phyloP scores from a whole-genome alignment of 805 yeast genomes.

The Metschnikowia gelsemii region DNA sequence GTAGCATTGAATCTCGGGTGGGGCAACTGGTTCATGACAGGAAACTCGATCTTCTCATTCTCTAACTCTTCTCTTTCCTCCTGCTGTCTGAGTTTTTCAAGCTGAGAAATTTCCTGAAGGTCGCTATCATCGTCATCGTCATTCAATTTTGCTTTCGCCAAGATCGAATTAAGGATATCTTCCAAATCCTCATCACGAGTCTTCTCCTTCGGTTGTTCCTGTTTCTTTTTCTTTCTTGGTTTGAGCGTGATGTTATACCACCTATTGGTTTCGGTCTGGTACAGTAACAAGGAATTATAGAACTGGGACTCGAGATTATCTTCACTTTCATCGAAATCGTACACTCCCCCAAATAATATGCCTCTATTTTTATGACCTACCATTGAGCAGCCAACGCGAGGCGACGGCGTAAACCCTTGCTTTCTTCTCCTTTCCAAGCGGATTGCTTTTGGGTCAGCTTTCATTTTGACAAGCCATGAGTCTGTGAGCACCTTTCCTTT shows the following conservation, averaged over 20 bases:
- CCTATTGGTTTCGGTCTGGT: conserved; percentile 80
- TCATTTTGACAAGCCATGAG: conserved; percentile 86
- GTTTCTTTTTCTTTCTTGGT: conserved; percentile 54
- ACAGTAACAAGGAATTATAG: conserved; percentile 76
- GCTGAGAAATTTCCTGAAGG: conserved; percentile 35
- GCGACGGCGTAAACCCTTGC: conserved; percentile 86
- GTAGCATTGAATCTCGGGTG: conserved; percentile 88
- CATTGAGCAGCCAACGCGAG: conserved; percentile 94
- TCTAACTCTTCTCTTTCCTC: conserved; percentile 45
- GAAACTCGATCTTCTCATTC: conserved; percentile 47
- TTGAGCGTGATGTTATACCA: conserved; percentile 78
- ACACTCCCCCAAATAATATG: conserved; percentile 91
- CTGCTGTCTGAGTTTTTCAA: conserved; percentile 34
- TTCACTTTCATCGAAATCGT: conserved; percentile 92
- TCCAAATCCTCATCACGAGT: conserved; percentile 79
- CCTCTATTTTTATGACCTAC: conserved; percentile 90
- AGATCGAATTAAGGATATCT: conserved; percentile 69
- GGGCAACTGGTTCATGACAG: conserved; percentile 63
- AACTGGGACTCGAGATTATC: conserved; percentile 84
- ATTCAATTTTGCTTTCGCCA: conserved; percentile 68
- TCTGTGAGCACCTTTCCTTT: conserved; percentile 89
- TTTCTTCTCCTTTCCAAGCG: conserved; percentile 89
- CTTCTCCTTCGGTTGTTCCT: conserved; percentile 40
- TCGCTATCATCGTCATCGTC: conserved; percentile 53
- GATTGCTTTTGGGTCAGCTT: conserved; percentile 69